A percentile compares a stretch with the other conserved stretches of the same genome.
These are phyloP conservation scores for Arthroderma sp. DNA, from an alignment of 2,329 filamentous ascomycete genomes.

Conservation along the genomic window DNA sequence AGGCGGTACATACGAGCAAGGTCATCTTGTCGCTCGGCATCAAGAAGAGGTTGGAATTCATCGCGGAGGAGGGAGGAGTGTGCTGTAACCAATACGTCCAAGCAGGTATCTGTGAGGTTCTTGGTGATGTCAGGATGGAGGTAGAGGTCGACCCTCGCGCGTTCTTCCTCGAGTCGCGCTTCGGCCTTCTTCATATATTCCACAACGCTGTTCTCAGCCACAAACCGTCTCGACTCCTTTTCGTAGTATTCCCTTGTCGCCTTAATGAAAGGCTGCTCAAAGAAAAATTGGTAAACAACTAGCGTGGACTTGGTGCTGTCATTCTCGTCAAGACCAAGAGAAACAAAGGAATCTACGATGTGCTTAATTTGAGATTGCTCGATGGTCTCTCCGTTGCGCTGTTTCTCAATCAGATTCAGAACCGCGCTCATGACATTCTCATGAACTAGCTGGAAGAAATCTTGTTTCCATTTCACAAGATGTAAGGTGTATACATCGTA, in stretches of 20 bases:
- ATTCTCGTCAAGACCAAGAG: slow-evolving; percentile 81
- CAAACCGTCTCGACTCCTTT: slow-evolving; percentile 82
- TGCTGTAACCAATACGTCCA: slow-evolving; percentile 76
- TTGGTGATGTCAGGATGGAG: slow-evolving; percentile 79
- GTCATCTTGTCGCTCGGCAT: slow-evolving; percentile 89
- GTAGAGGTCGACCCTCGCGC: slow-evolving; percentile 83
- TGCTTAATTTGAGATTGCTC: slow-evolving; percentile 95
- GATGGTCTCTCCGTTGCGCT: slow-evolving; percentile 93
- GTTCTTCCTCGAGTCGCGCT: slow-evolving; percentile 75
- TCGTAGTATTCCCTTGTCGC: slow-evolving; percentile 80
- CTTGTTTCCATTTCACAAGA: slow-evolving; percentile 85
- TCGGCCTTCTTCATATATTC: slow-evolving; percentile 99
- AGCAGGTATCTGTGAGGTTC: slow-evolving; percentile 73
- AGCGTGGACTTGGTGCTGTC: slow-evolving; percentile 89
- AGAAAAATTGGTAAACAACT: slow-evolving; percentile 84
- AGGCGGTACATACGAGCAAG: slow-evolving; percentile 94
- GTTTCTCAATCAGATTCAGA: slow-evolving; percentile 88
- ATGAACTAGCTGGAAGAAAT: slow-evolving; percentile 75
- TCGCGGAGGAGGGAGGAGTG: slow-evolving; percentile 79
- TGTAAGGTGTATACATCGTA: slow-evolving; percentile 98
- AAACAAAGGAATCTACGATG: slow-evolving; percentile 93
- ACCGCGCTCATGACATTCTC: slow-evolving; percentile 90
- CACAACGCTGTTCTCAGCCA: slow-evolving; percentile 92
- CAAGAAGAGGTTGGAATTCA: slow-evolving; percentile 86
- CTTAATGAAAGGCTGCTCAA: slow-evolving; percentile 80